Evolutionary conservation across 1,139 yeast genomes (phyloP), one percentile per base, ranked within the genome.

Genomic region (Geotrichum phurueaensis): DNA sequence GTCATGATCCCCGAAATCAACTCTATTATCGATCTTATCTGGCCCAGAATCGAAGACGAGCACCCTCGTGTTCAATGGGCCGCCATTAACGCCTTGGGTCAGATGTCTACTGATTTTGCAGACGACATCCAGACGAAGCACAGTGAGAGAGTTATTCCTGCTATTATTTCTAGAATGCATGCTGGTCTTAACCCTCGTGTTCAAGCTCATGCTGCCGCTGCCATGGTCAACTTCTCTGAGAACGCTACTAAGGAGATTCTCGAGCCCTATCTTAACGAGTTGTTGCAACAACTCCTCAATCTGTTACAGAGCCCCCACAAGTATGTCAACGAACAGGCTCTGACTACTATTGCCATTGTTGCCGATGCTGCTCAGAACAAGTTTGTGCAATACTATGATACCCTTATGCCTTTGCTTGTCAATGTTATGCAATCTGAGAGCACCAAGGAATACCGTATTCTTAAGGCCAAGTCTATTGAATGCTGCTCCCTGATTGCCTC

Each of bases 171-270:
- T 2, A 90, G 84, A 79, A 80, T 92, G 63, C 85, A 87, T 3
- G 79, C 77, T 65, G 79, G 80, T 62, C 83, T 89, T 25, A 91
- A 87, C 39, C 96, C 95, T 62, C 81, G 98, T 70, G 99, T 94
- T 31, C 98, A 92, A 76, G 91, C 97, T 0, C 99, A 94, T 72
- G 99, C 97, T 18, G 98, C 99, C 49, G 99, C 99, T 55, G 99
- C 99, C 0, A 79, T 94, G 69, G 98, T 94, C 53, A 94, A 94
- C 72, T 94, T 94, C 72, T 85, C 95, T 56, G 99, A 94, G 73
- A 91, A 88, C 65, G 97, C 99, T 2, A 78, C 91, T 5, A 89
- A 89, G 71, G 96, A 88, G 64, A 83, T 86, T 20, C 78, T 95
- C 67, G 97, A 91, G 69, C 98, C 98, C 12, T 92, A 88, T 69